Evolutionary conservation across 2,329 filamentous ascomycete species (phyloP), one percentile per base, ranked within the genome.

Genomic region (Neophaeococcomyces aloes): DNA sequence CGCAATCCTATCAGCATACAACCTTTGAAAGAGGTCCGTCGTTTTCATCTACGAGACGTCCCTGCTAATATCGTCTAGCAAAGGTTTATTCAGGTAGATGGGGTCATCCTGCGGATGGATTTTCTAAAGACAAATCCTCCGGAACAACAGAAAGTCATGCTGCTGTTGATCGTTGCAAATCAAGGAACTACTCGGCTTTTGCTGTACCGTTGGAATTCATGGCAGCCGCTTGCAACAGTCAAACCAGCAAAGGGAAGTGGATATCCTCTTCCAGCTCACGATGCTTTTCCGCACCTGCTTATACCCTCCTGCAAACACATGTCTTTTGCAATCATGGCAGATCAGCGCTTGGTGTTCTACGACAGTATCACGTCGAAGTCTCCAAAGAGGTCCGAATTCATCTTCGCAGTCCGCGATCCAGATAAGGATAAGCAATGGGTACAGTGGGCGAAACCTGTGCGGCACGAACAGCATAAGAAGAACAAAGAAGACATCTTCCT

Each of bases 71-170:
- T 31, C 5, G n/a, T 37, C 3, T 30, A 71, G 67, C 68, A 71
- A 54, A 61, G 59, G n/a, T 68, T 67, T 38, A 66, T 70, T 47
- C 58, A 61, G 35, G 67, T 86, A 6, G 74, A 79, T 6, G 87
- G 85, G 1, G 70, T 80, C n/a, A 85, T 96, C 44, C 71, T 89
- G 54, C 83, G 86, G 53, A 80, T 95, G 70, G 83, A 87, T 17
- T 98, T 96, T 51, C 70, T 98, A 2, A 78, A 83, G 47, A 84
- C 87, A 6, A 71, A 72, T 7, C 63, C 73, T 0, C 72, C 77
- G 42, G 79, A 88, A 48, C 71, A 77, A 7, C 70, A 79, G 42
- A 79, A 80, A 53, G 75, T 93, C 33, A 80, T 93, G n/a, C 70
- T 96, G 3, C 66, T 94, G 8, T 65, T 94, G 17, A 61, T 81